These are phyloP conservation scores for Geranium rotundifolium DNA, from an alignment of 345 rosid genomes.

Conservation along the genomic window DNA sequence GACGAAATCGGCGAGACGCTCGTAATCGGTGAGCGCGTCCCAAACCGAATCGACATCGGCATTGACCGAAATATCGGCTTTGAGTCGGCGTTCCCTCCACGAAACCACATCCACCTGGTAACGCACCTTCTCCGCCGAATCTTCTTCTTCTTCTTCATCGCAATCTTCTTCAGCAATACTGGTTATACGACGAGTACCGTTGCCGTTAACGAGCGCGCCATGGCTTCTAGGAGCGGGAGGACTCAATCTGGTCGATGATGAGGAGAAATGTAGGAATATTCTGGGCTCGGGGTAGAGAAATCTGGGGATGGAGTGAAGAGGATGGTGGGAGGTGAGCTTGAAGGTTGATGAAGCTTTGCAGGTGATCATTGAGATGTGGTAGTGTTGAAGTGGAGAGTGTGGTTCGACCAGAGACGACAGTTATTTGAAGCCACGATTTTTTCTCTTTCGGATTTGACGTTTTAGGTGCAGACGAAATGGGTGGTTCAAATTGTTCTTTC, in stretches of 20 bases:
- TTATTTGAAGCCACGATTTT: not conserved
- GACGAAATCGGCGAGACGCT: constrained; percentile 82
- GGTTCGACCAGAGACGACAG: not conserved
- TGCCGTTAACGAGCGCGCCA: not conserved
- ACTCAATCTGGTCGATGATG: not conserved
- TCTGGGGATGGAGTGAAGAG: not conserved
- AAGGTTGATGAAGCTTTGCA: not conserved
- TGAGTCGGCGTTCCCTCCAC: constrained; percentile 84
- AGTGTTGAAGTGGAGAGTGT: not conserved
- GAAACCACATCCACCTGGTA: constrained; percentile 81
- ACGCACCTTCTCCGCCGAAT: constrained; percentile 41
- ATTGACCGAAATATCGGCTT: constrained; percentile 46
- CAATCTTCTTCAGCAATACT: not conserved
- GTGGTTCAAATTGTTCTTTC: not conserved
- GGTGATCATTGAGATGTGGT: not conserved
- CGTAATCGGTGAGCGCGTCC: constrained; percentile 87
- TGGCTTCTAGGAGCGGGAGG: not conserved
- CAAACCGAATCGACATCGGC: constrained; percentile 67
- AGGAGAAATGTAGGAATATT: not conserved
- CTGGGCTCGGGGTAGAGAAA: not conserved
- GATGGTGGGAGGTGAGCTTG: not conserved
- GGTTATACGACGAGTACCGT: not conserved
- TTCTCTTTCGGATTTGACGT: not conserved
- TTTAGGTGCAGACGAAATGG: not conserved
- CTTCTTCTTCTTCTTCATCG: constrained; percentile 12